Evolutionary conservation across 345 rosid genomes (phyloP).

Genomic region (Linum lewisii): DNA sequence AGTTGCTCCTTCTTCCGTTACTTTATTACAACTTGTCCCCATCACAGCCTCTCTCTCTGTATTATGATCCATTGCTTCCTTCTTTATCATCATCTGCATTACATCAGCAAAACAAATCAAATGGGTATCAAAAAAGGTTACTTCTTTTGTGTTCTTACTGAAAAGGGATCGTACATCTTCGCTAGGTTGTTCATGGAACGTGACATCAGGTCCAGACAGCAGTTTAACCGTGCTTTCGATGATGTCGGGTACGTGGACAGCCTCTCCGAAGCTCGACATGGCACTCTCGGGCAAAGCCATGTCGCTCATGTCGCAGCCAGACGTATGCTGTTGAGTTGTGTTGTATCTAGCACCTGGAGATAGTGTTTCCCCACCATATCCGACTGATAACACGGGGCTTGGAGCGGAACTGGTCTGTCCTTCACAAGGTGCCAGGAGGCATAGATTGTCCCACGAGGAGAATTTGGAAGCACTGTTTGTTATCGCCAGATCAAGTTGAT

Average conservation of each 20-base stretch:
- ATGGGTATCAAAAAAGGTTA: neutral
- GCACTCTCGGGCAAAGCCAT: slow-evolving; percentile 54
- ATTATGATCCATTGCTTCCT: slow-evolving; percentile 45
- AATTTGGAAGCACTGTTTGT: slow-evolving; percentile 66
- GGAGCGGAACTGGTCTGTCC: slow-evolving; percentile 74
- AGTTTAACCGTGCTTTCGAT: slow-evolving; percentile 88
- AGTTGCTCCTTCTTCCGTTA: slow-evolving; percentile 24
- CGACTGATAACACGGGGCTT: slow-evolving; percentile 74
- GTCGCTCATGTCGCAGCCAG: slow-evolving; percentile 47
- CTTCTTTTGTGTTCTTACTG: too few species aligned
- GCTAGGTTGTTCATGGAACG: slow-evolving; percentile 50
- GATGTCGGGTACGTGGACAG: slow-evolving; percentile 73
- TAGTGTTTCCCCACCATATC: slow-evolving; percentile 42
- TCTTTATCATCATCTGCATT: slow-evolving; percentile 47
- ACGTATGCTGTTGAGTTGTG: slow-evolving; percentile 30
- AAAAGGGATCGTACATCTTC: slow-evolving; percentile 46
- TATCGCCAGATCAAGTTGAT: slow-evolving; percentile 47
- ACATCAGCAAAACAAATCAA: neutral
- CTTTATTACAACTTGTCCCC: slow-evolving; percentile 26
- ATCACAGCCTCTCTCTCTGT: slow-evolving; percentile 23
- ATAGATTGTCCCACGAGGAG: slow-evolving; percentile 82
- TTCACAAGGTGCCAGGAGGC: slow-evolving; percentile 53
- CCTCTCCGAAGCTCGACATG: slow-evolving; percentile 55
- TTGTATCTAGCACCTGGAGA: slow-evolving; percentile 44
- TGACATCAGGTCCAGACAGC: slow-evolving; percentile 67